A percentile compares a stretch with the other conserved stretches of the same genome.
phyloP scores from a whole-genome alignment of 2,329 filamentous ascomycete genomes.

The Ceratocystis harringtonii region DNA sequence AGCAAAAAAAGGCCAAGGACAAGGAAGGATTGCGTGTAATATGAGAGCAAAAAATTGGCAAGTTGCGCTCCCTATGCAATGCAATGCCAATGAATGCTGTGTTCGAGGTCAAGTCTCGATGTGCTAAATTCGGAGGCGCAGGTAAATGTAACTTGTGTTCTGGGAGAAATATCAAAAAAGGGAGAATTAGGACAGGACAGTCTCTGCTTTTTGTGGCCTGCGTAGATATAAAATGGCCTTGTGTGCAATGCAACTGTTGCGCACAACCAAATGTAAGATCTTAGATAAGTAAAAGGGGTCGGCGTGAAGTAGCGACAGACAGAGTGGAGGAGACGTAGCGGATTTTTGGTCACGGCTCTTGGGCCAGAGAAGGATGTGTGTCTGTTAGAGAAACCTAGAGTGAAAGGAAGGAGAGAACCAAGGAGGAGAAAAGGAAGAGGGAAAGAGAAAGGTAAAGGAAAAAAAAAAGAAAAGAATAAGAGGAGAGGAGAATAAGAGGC shows the following conservation, averaged over 20 bases:
- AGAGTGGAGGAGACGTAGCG: background rate
- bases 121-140: background rate
- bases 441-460: background rate
- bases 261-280: too few species aligned
- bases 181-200: background rate
- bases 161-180: background rate
- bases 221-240: too few species aligned
- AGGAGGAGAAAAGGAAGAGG: background rate
- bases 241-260: too few species aligned
- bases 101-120: background rate
- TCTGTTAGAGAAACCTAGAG: background rate
- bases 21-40: background rate
- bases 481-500: background rate
- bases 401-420: background rate
- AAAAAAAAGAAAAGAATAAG: background rate
- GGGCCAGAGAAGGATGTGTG: background rate
- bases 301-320: background rate
- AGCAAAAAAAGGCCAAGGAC: background rate
- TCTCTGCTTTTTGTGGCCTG: too few species aligned
- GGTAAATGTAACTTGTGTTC: background rate
- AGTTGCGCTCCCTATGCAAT: background rate
- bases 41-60: background rate
- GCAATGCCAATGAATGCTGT: background rate
- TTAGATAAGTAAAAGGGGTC: background rate
- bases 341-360: constrained; percentile 1